Conservation (phyloP, 768 basidiomycete genomes). For the Jaapia argillacea region DNA sequence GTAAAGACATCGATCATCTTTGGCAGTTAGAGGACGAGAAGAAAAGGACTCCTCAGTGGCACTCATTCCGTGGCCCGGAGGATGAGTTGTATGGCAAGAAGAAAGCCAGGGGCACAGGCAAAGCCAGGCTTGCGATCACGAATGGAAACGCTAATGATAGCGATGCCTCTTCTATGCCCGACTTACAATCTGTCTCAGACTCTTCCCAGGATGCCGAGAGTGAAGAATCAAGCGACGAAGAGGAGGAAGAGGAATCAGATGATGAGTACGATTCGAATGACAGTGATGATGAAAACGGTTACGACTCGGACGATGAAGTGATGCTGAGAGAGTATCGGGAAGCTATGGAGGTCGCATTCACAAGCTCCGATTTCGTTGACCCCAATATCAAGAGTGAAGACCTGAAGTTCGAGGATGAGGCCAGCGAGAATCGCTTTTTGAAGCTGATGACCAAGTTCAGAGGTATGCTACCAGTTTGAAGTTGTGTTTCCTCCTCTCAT, state of each 20-base stretch:
- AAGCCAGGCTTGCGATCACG: conserved; percentile 39
- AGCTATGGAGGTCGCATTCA: conserved; percentile 61
- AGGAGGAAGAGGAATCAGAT: conserved; percentile 26
- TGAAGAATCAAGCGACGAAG: conserved; percentile 24
- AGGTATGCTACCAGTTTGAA: conserved; percentile 37
- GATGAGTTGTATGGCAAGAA: conserved; percentile 2
- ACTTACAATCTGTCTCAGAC: conserved; percentile 55
- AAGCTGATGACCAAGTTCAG: conserved; percentile 65
- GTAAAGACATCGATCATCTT: conserved; percentile 46
- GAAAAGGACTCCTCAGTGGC: conserved; percentile 51
- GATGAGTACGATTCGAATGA: conserved; percentile 22
- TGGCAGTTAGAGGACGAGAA: conserved; percentile 52
- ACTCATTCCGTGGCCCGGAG: conserved; percentile 22
- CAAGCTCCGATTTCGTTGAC: conserved; percentile 49
- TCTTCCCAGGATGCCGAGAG: conserved; percentile 35
- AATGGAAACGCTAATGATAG: conserved; percentile 33
- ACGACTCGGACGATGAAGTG: conserved; percentile 63
- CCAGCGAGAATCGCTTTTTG: conserved; percentile 69
- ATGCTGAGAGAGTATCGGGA: conserved; percentile 51
- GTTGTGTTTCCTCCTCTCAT: not conserved
- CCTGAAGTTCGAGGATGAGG: conserved; percentile 32
- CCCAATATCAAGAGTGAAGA: conserved; percentile 28
- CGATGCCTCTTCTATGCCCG: conserved; percentile 57
- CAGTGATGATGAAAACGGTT: conserved; percentile 32
- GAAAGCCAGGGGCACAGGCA: conserved; percentile 15